Percentiles rank a stretch among this genome's conserved stretches.
Conservation (phyloP, 352 stramenopile species). For the Ophiocytium majus region DNA sequence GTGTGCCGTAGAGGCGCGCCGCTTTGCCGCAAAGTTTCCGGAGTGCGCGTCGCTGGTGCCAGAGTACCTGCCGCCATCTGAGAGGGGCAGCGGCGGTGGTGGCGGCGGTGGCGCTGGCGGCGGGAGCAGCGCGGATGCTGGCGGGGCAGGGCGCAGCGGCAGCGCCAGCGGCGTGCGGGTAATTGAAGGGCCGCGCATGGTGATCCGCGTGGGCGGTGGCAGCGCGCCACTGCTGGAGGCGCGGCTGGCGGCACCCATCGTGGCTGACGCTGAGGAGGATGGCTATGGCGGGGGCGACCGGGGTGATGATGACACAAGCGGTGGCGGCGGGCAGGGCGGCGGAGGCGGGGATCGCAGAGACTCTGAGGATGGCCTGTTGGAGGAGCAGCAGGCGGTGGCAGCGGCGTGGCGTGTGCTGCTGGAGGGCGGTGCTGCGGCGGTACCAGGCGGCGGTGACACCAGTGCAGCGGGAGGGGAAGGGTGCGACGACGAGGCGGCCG, state of each 20-base stretch:
- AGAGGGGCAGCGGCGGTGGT: background rate
- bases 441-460: background rate
- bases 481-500: too few species aligned
- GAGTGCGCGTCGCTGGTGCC: background rate
- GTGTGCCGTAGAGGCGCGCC: slow-evolving; percentile 8
- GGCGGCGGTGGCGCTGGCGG: background rate
- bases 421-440: background rate
- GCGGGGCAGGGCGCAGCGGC: background rate
- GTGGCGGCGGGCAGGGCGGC: background rate
- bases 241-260: background rate
- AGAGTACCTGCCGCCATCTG: background rate
- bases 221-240: background rate
- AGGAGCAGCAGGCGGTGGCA: background rate
- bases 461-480: slow-evolving; percentile 4
- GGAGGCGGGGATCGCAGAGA: background rate
- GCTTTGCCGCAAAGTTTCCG: slow-evolving; percentile 17
- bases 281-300: background rate
- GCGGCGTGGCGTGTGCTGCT: background rate
- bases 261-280: background rate
- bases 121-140: background rate
- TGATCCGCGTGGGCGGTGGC: background rate
- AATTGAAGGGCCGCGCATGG: background rate
- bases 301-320: slow-evolving; percentile 11
- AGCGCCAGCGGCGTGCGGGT: background rate
- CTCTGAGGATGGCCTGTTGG: background rate